A percentile compares a stretch with the other conserved stretches of the same genome.
phyloP scores from a whole-genome alignment of 257 asterid species.

The Oldenlandia corymbosa region DNA sequence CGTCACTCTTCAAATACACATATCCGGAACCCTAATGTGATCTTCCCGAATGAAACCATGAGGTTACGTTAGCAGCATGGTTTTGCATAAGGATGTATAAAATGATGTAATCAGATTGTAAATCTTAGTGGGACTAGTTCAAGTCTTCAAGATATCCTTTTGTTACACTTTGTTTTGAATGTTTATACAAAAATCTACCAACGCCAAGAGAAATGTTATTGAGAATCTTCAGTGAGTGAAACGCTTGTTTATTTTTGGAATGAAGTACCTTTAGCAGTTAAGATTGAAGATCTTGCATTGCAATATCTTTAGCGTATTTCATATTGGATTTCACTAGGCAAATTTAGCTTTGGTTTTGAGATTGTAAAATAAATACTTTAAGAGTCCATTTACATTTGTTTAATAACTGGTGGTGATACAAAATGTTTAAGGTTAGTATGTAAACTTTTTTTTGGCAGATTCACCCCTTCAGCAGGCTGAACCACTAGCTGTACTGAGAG shows the following conservation, averaged over 20 bases:
- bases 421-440: too few species aligned
- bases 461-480: too few species aligned
- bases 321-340: too few species aligned
- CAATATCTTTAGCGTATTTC: neutral
- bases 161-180: conserved; percentile 7
- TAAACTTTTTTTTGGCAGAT: too few species aligned
- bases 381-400: too few species aligned
- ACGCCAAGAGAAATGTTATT: neutral
- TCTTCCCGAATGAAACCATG: conserved; percentile 41
- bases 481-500: too few species aligned
- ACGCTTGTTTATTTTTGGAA: neutral
- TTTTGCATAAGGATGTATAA: neutral
- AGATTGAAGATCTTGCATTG: neutral
- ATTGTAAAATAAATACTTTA: too few species aligned
- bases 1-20: conserved; percentile 48
- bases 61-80: conserved; percentile 28
- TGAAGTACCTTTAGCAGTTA: conserved; percentile 7
- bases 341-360: too few species aligned
- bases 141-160: neutral
- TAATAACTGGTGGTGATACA: too few species aligned
- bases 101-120: neutral
- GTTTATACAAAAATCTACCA: neutral
- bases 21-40: conserved; percentile 54
- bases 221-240: neutral
- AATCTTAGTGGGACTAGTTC: neutral